Base-by-base conservation (phyloP, 2,329 filamentous ascomycete genomes). In the Tolypocladium ovalisporum region DNA sequence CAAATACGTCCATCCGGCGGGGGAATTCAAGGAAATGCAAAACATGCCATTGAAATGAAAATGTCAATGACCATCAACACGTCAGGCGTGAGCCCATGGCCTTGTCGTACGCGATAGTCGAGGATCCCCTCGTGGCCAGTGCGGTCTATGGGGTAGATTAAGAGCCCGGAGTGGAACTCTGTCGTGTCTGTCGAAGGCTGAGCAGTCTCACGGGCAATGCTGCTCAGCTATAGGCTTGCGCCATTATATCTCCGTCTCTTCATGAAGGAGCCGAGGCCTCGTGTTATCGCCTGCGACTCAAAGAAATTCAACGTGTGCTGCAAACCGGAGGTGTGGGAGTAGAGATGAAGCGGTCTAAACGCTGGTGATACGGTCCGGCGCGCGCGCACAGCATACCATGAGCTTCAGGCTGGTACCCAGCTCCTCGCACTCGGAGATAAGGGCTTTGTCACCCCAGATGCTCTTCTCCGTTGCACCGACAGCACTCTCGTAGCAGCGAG, bases 371-470 rank as follows among this genome's bases (percentile, higher is more conserved):
- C 79, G 73, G 52, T 82, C 78, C 7, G 91, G 91, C 60, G 93
- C 90, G 66, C 93, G 88, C 19, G 91, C 92, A 69, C 96, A 90
- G 64, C 91, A 95, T 58, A 97, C 92, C 70, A 95, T 84, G 65
- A 97, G 79, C 70, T 93, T 91, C 71, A 97, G 86, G 61, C 88
- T 95, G 1, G 92, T 95, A 17, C 88, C 86, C 69, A 88, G 86
- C 69, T 88, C 86, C 72, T 95, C 89, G 66, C 92, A 97, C 73
- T 99, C 94, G 19, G 83, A 77, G 52, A 97, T 76, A 34, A 97
- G 74, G 12, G 80, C 79, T 57, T 80, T 82, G 67, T 97, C 88
- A 52, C 79, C 81, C 87, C 92, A 97, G 63, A 97, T 89, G 69
- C 88, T 82, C 59, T 67, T 70, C 69, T 54, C 77, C 64, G 36